Evolutionary conservation across 257 asterid species (phyloP).

Genomic region (Henckelia pumila): DNA sequence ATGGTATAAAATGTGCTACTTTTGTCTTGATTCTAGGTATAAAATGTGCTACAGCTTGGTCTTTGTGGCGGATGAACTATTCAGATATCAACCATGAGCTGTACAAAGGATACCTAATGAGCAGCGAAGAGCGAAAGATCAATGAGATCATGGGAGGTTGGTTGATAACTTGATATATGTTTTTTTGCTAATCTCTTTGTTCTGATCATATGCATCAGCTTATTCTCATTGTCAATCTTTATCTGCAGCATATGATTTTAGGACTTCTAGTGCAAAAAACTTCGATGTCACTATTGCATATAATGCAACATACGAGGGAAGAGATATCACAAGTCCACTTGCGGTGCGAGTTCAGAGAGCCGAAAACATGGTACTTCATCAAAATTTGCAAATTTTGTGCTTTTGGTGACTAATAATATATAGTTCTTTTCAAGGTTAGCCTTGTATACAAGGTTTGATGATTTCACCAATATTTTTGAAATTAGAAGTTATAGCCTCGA

Average conservation of each 20-base stretch:
- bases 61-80: constrained; percentile 36
- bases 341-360: constrained; percentile 28
- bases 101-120: constrained; percentile 32
- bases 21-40: constrained; percentile 3
- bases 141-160: no score
- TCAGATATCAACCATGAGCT: no score
- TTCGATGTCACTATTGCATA: constrained; percentile 35
- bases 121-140: constrained; percentile 29
- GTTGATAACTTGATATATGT: background rate
- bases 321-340: background rate
- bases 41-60: constrained; percentile 32
- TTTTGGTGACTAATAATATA: background rate
- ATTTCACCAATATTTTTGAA: no score
- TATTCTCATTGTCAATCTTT: background rate
- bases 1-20: background rate
- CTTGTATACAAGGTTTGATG: no score
- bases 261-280: constrained; percentile 29
- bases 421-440: no score
- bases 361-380: constrained; percentile 35
- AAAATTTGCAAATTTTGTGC: constrained; percentile 2
- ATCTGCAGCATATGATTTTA: constrained; percentile 37
- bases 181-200: no score
- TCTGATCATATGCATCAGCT: background rate
- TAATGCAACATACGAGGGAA: constrained; percentile 34
- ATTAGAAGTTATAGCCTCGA: no score